A percentile compares a stretch with the other conserved stretches of the same genome.
Conservation (phyloP, 305 asterid species). For the Withania somnifera region DNA sequence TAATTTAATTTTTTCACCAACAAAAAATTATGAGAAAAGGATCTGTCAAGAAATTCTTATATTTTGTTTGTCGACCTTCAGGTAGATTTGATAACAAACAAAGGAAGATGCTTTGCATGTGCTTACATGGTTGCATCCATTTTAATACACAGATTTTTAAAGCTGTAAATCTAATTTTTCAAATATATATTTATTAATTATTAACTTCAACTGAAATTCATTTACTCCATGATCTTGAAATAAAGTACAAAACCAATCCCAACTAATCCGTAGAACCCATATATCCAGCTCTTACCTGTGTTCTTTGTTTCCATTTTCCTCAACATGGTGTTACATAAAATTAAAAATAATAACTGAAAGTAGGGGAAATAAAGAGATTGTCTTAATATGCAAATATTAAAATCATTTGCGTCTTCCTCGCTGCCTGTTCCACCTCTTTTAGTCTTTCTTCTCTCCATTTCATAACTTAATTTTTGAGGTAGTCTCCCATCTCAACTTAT, state of each 20-base stretch:
- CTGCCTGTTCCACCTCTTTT: neutral
- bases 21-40: neutral
- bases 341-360: neutral
- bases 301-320: slow-evolving; percentile 2
- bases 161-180: neutral
- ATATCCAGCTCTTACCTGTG: neutral
- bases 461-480: no score
- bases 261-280: neutral
- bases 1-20: neutral
- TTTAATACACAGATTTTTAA: neutral
- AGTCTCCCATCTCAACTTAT: no score
- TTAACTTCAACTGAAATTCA: neutral
- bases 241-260: slow-evolving; percentile 1
- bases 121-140: neutral
- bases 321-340: neutral
- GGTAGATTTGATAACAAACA: neutral
- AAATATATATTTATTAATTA: neutral
- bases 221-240: slow-evolving; percentile 1
- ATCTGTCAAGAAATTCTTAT: neutral
- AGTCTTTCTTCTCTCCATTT: no score
- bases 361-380: neutral
- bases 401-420: neutral
- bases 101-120: neutral
- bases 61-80: neutral
- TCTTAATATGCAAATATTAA: neutral